Percentiles rank a stretch among this genome's conserved stretches.
Conservation (phyloP, 805 yeast species). For the Alloascoidea hylecoeti region DNA sequence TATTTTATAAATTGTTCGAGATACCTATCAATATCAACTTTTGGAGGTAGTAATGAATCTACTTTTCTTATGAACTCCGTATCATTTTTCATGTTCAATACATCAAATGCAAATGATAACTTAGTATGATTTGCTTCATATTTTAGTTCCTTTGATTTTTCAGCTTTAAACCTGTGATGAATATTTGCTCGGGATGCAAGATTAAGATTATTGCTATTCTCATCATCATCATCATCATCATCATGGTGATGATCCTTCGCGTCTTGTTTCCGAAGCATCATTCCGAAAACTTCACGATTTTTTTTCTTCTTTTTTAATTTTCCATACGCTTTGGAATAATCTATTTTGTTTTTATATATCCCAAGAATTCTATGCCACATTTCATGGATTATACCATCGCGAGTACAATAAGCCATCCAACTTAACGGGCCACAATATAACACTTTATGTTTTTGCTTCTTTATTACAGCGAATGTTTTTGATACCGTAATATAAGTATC, state of each 20-base stretch:
- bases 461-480: background rate
- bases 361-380: background rate
- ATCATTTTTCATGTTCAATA: too few relatives aligned
- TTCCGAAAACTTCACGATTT: background rate
- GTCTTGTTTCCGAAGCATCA: background rate
- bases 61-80: background rate
- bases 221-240: background rate
- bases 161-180: too few relatives aligned
- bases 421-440: background rate
- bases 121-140: too few relatives aligned
- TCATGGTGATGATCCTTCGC: constrained; percentile 1
- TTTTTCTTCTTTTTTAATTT: background rate
- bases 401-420: background rate
- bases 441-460: background rate
- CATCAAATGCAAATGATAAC: too few relatives aligned
- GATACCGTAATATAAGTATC: too few relatives aligned
- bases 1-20: background rate
- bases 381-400: background rate
- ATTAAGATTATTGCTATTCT: too few relatives aligned
- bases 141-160: too few relatives aligned
- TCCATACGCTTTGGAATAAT: background rate
- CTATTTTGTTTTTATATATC: background rate
- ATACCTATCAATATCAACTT: background rate
- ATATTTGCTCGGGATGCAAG: too few relatives aligned
- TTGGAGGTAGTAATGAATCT: background rate